Evolutionary conservation across 1,139 yeast species (phyloP), one percentile per base, ranked within the genome.

Genomic region (Zygosaccharomyces sapae): DNA sequence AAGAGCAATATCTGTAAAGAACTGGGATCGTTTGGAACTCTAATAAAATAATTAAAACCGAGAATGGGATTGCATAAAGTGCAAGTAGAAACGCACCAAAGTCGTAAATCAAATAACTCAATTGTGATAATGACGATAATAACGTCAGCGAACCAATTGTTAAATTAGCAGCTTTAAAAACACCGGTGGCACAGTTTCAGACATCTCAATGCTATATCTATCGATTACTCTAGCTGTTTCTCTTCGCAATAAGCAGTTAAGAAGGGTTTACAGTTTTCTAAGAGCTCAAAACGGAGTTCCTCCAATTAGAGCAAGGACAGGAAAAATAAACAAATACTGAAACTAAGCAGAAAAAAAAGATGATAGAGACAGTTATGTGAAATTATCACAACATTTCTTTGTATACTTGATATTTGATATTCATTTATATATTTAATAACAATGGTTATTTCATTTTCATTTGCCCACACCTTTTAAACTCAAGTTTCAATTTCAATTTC

Each of bases 1-100:
- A 88, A 2, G 95, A 85, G 16, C 85, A 92, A 62, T 82, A 87
- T 10, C 79, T 75, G 56, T 80, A 75, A 7, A 89, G 78, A 55
- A 80, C 79, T 1, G 86, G 77, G 3, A 87, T 87, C 43, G 81
- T 78, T 55, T 76, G 71, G 62, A 83, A 82, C 61, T 84, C 90
- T 65, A 58, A 41, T 74, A 73, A 58, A 76, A 76, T 55, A 80
- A 70, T 69, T 78, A 88, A 38, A 81, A 76, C 36, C 76, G 66
- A 24, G 86, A 94, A 29, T 76, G 71, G 62, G 73, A 52, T 54
- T 73, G 79, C 76, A 43, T 70, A 54, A 13, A 59, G 16, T 7
- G 58, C 52, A 38, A 56, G 48, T n/a, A 55, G 41, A 46, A 59
- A 56, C 6, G 53, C 55, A 33, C 45, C 45, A 37, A 56, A 58